Percentiles rank a stretch among this genome's conserved stretches.
These are phyloP conservation scores for Gamarada debralockiae DNA, from an alignment of 495 filamentous ascomycete species.

Conservation along the genomic window DNA sequence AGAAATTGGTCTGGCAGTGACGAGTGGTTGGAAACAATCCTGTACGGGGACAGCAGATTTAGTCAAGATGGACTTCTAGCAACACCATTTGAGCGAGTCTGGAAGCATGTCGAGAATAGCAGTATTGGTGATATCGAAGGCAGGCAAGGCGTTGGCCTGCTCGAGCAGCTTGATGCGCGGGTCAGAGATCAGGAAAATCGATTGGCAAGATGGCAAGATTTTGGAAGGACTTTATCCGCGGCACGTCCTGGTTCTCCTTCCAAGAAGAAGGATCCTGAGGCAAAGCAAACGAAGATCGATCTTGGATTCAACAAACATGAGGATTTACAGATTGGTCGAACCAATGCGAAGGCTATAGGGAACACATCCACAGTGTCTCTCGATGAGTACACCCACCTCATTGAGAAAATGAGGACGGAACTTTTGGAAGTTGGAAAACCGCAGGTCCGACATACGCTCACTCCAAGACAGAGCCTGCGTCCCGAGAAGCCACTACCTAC, in stretches of 20 bases:
- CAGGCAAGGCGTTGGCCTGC: conserved; percentile 36
- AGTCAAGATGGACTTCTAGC: conserved; percentile 60
- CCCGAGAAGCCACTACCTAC: not conserved
- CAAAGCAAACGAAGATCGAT: conserved; percentile 26
- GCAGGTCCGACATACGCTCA: not conserved
- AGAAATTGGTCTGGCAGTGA: conserved; percentile 73
- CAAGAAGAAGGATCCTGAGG: conserved; percentile 14
- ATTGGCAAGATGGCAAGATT: conserved; percentile 69
- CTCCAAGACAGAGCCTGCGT: not conserved
- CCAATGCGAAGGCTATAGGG: conserved; percentile 7
- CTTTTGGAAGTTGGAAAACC: conserved; percentile 29
- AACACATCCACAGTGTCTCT: conserved; percentile 3
- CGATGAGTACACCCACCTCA: conserved; percentile 40
- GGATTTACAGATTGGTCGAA: conserved; percentile 19
- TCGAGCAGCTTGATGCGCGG: conserved; percentile 60
- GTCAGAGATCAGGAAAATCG: conserved; percentile 58
- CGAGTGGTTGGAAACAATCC: conserved; percentile 61
- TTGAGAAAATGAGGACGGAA: conserved; percentile 37
- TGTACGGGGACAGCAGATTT: conserved; percentile 58
- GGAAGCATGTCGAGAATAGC: conserved; percentile 54
- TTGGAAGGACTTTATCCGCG: conserved; percentile 46
- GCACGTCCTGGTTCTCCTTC: conserved; percentile 14
- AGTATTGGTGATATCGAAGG: conserved; percentile 46
- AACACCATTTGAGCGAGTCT: conserved; percentile 61
- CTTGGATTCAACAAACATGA: conserved; percentile 47